Evolutionary conservation across 2,329 filamentous ascomycete genomes (phyloP), one percentile per base, ranked within the genome.

Genomic region (Xylaria sp.): DNA sequence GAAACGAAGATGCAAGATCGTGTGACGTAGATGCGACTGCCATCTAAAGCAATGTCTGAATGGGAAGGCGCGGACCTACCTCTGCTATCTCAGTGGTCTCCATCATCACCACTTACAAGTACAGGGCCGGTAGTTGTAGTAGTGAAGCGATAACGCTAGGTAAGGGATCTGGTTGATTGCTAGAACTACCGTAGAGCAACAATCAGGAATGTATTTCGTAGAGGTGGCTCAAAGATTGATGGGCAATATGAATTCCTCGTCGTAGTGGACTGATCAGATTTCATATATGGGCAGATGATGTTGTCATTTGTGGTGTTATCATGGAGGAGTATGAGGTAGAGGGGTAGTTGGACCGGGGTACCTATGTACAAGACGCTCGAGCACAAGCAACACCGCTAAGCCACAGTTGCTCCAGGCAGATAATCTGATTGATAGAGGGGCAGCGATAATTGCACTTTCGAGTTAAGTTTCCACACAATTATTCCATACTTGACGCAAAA

Each of bases 81-180:
- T 51, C 49, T 42, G 58, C 49, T 42, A 59, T 48, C 34, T 66
- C 65, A 59, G 59, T 18, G 34, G 59, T 53, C 61, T 65, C 63
- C 64, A 66, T 66, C 48, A 58, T 63, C 51, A 60, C 52, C 16
- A 19, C 23, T 44, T 59, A 19, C 16, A 18, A 42, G 57, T 30
- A 37, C 57, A 35, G 37, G 18, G 42, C 30, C 30, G 3, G 34
- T 13, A 51, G 10, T 10, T 16, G 37, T 13, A 9, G 13, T 9
- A 9, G 23, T 16, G 10, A 18, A 9, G 16, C n/a, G 6, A 30
- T 4, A 7, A 16, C 23, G 19, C 49, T 35, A 11, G 13, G n/a
- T 13, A 51, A 7, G 16, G 16, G 16, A 23, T 35, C 6, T 23
- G 10, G 19, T 35, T 13, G 13, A 34, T 35, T 23, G 2, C 13